Base-by-base conservation (phyloP, 352 stramenopile genomes). In the Aphanomyces astaci region DNA sequence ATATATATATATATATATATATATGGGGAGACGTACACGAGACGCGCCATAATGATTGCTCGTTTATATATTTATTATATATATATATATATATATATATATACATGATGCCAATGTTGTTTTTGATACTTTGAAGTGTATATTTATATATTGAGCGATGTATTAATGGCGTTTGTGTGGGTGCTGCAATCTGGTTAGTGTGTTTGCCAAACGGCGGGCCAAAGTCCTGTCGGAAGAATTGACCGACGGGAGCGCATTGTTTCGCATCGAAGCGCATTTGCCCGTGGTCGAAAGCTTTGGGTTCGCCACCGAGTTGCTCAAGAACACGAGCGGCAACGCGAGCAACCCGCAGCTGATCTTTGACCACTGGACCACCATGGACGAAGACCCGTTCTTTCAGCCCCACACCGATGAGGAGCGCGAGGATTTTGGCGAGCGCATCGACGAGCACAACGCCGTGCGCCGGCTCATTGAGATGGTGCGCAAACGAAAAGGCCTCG, bases 361-460 rank as follows among this genome's bases (percentile, higher is more conserved):
- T 77, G 94, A 83, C 43, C 94, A 98, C 75, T 99, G 95, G 95
- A 80, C 76, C 49, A 77, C 96, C 31, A 87, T 98, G 36, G 86
- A 97, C 31, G 90, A 97, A 76, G 94, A 98, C 66, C 96, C 96
- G 4, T 99, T 98, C 75, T 98, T 97, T 81, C 94, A 97, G 69
- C 94, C 95, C 28, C 95, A 91, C 54, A 98, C 94, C 1, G 84
- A 97, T 68, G 92, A 98, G 63, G 95, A 99, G 76, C 86, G 94
- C 53, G 95, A 98, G 77, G 96, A 98, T 68, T 97, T 92, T 74
- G 94, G 94, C 40, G 94, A 98, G 76, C 80, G 80, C 33, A 75
- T 94, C 13, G 88, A 93, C 72, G 89, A 94, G 69, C 92, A 96
- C 74, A 99, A 98, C 71, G 91, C 88, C 62, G 95, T 97, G 28